Conservation (phyloP, 192 early-diverging fungal species). For the Anaeromyces robustus region DNA sequence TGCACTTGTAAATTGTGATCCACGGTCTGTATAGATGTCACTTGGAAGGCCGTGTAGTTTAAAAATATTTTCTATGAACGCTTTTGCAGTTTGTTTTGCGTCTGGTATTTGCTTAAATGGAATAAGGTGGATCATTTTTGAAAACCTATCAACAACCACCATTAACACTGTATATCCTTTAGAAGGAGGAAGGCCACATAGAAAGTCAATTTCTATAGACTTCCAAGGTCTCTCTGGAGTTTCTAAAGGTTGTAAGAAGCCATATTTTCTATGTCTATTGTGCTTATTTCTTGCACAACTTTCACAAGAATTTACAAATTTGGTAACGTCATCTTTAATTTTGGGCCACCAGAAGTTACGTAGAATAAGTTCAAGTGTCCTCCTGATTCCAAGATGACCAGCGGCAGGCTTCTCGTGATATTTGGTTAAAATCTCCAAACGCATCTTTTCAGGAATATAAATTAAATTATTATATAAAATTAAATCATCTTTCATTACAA, state of each 20-base stretch:
- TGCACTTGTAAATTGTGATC: slow-evolving; percentile 17
- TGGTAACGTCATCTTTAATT: slow-evolving; percentile 9
- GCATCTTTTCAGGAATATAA: too few relatives aligned
- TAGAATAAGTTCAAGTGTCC: slow-evolving; percentile 17
- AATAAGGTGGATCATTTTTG: too few relatives aligned
- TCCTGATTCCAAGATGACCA: slow-evolving; percentile 15
- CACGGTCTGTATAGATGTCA: slow-evolving; percentile 23
- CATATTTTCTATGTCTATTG: slow-evolving; percentile 13
- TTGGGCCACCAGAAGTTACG: slow-evolving; percentile 16
- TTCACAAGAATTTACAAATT: slow-evolving; percentile 15
- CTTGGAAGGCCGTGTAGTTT: slow-evolving; percentile 15
- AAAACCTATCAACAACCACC: too few relatives aligned
- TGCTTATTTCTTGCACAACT: slow-evolving; percentile 16
- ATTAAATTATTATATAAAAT: too few relatives aligned
- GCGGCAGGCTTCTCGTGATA: slow-evolving; percentile 11
- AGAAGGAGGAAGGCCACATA: too few relatives aligned
- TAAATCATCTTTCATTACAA: too few relatives aligned
- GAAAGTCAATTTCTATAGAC: slow-evolving; percentile 31
- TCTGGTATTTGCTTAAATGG: too few relatives aligned
- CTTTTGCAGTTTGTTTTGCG: slow-evolving; percentile 1
- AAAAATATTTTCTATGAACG: slow-evolving; percentile 11
- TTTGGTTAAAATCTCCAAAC: too few relatives aligned
- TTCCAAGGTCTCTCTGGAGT: slow-evolving; percentile 16
- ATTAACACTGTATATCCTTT: too few relatives aligned
- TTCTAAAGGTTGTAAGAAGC: slow-evolving; percentile 12